phyloP scores from a whole-genome alignment of 1,139 yeast species.

The Debaryomyces singareniensis region DNA sequence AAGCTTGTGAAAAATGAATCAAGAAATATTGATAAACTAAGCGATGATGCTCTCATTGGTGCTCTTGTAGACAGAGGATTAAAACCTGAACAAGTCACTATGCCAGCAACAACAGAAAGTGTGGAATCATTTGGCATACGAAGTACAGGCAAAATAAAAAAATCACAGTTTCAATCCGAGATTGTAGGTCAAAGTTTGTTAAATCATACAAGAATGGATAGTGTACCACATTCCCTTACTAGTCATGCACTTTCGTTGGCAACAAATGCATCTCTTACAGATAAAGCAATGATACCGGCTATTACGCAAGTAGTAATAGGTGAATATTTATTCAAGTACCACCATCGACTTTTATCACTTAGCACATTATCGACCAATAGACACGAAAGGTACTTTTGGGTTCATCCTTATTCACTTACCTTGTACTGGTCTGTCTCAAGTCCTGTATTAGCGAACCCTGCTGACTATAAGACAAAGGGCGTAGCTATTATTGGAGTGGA shows the following conservation, averaged over 20 bases:
- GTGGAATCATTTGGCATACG: constrained; percentile 18
- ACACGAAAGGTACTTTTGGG: constrained; percentile 94
- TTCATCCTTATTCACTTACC: constrained; percentile 89
- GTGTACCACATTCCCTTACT: constrained; percentile 26
- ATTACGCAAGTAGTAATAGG: constrained; percentile 92
- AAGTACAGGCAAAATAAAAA: constrained; percentile 28
- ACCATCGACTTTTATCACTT: constrained; percentile 69
- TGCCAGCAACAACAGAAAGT: constrained; percentile 10
- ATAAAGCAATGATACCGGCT: constrained; percentile 74
- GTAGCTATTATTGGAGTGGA: constrained; percentile 77
- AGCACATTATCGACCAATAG: constrained; percentile 72
- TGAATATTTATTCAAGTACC: constrained; percentile 82
- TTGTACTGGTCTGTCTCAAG: constrained; percentile 84
- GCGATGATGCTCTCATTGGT: constrained; percentile 48
- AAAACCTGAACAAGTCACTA: constrained; percentile 10
- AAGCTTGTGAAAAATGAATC: constrained; percentile 43
- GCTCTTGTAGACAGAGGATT: constrained; percentile 1
- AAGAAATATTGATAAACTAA: constrained; percentile 37
- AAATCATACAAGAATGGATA: constrained; percentile 8
- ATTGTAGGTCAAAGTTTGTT: constrained; percentile 23
- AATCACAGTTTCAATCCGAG: too few relatives aligned
- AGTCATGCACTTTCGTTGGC: constrained; percentile 48
- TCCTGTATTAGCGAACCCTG: constrained; percentile 70
- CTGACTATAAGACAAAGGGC: constrained; percentile 63
- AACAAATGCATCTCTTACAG: constrained; percentile 66